Base-by-base conservation (phyloP, 1,284 basidiomycete genomes). In the Violaceomyces palustris region DNA sequence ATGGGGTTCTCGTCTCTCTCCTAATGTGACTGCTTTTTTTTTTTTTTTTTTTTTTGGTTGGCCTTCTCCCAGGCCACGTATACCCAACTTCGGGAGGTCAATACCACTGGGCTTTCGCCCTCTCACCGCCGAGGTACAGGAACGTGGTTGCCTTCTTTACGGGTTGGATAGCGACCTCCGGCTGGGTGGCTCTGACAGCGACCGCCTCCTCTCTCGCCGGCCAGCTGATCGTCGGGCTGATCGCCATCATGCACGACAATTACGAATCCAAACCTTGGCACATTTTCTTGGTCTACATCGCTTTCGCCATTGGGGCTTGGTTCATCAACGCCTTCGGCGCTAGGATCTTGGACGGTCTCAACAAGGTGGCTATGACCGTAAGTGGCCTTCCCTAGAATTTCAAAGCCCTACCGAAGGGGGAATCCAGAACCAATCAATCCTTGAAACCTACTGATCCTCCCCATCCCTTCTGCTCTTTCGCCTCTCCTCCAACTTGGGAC, bases 131-230 rank as follows among this genome's bases (percentile, higher is more conserved):
- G 2, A 39, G 47, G 4, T 61, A 46, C 37, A 63, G 66, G 10
- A 61, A 67, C 38, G 47, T 45, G 3, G 50, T 67, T 2, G 62
- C 67, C 2, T 74, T 64, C 43, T 53, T 65, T 26, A 58, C 56
- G 4, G 66, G 61, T 2, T 72, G 64, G 61, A 49, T 62, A 17
- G 39, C 36, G 12, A 46, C 55, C 0, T 68, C 74, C 0, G 75
- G 75, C 1, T 77, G 74, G 75, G 63, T 74, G 26, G 67, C 74
- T 6, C 52, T 76, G 4, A 68, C 68, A 6, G 75, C 74, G 40
- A 67, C 64, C 5, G 64, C 66, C 6, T 42, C 67, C 3, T 39
- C 39, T 14, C 40, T 70, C 1, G 61, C 58, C 0, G 64, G 61
- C 2, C 69, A 64, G 23, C 64, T 76, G 15, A 67, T 76, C 39